Percentiles rank a stretch among this genome's conserved stretches.
Conservation (phyloP, 169 alveolate species). For the Hepatocystis sp. region DNA sequence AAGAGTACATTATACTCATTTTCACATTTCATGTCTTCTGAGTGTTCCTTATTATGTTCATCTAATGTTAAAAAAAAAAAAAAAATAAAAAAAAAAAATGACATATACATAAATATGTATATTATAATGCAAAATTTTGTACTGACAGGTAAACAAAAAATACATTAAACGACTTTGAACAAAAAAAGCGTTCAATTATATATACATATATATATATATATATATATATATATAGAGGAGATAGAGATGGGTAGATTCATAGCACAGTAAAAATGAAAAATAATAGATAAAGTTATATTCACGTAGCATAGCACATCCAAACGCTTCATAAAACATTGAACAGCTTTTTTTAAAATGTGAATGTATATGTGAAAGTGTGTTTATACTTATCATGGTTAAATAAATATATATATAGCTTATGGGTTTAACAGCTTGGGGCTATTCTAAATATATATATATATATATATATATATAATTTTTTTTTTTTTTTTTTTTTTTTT, state of each 20-base stretch:
- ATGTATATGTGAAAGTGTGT: too few species aligned
- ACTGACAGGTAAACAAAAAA: not conserved
- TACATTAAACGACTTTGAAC: not conserved
- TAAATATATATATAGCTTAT: too few species aligned
- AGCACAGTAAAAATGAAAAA: not conserved
- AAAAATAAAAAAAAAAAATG: not conserved
- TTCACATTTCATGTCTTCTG: constrained; percentile 79
- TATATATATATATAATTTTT: too few species aligned
- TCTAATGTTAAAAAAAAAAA: constrained; percentile 1
- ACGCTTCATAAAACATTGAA: too few species aligned
- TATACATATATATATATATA: not conserved
- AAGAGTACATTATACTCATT: constrained; percentile 74
- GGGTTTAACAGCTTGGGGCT: too few species aligned
- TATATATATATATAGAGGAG: not conserved
- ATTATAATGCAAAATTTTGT: not conserved
- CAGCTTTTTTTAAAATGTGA: too few species aligned
- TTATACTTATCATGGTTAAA: too few species aligned
- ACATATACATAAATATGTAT: not conserved
- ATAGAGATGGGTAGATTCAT: not conserved
- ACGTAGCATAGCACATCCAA: not conserved
- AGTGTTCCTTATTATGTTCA: constrained; percentile 78
- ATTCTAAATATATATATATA: too few species aligned
- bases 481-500: too few species aligned
- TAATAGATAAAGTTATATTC: not conserved
- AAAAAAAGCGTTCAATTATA: not conserved